A percentile compares a stretch with the other conserved stretches of the same genome.
Evolutionary conservation across 768 basidiomycete genomes (phyloP).

Genomic region (Royoungia palumana): DNA sequence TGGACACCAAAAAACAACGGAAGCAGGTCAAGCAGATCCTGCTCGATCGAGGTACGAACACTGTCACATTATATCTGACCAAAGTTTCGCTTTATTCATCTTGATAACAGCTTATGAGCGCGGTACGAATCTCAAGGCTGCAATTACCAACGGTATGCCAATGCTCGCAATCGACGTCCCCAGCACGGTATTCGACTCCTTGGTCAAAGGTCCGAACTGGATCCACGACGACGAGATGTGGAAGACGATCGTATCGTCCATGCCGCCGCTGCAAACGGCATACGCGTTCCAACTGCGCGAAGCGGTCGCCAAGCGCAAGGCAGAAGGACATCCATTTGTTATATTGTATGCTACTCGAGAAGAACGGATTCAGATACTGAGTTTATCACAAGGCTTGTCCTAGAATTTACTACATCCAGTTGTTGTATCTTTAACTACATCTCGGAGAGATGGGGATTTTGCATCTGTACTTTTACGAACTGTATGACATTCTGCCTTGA

Average conservation of each 20-base stretch:
- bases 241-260: constrained; percentile 53
- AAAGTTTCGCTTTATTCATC: not conserved
- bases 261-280: constrained; percentile 54
- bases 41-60: constrained; percentile 55
- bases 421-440: too few species aligned
- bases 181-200: constrained; percentile 54
- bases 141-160: constrained; percentile 58
- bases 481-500: too few species aligned
- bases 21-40: constrained; percentile 70
- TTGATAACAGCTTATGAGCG: constrained; percentile 57
- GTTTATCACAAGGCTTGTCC: constrained; percentile 26
- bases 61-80: not conserved
- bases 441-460: too few species aligned
- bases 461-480: too few species aligned
- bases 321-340: constrained; percentile 60
- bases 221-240: constrained; percentile 73
- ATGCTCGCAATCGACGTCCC: constrained; percentile 73
- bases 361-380: constrained; percentile 62
- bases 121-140: constrained; percentile 51
- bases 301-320: constrained; percentile 55
- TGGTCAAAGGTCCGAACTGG: constrained; percentile 60
- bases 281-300: constrained; percentile 72
- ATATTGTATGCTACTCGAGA: constrained; percentile 67
- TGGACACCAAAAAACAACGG: constrained; percentile 70
- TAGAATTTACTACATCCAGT: not conserved